Percentiles rank a stretch among this genome's conserved stretches.
Evolutionary conservation across 2,329 filamentous ascomycete genomes (phyloP).

Genomic region (Calonectria henricotiae): DNA sequence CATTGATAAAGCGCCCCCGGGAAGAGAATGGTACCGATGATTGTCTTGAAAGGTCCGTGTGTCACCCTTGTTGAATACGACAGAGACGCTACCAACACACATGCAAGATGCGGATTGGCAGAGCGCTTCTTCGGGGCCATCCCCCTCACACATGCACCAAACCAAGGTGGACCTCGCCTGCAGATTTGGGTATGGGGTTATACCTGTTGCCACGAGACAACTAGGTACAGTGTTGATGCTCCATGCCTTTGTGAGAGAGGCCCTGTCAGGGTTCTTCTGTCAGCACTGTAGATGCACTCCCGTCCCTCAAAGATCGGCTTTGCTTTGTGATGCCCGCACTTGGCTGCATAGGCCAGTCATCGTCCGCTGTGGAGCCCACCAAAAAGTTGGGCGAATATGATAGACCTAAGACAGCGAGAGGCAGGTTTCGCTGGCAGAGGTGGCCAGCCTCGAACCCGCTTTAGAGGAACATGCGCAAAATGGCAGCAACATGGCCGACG

Average conservation of each 20-base stretch:
- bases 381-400: conserved; percentile 40
- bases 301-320: conserved; percentile 40
- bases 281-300: conserved; percentile 43
- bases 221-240: conserved; percentile 33
- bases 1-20: conserved; percentile 49
- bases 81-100: conserved; percentile 50
- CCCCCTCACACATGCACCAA: conserved; percentile 39
- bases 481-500: not conserved
- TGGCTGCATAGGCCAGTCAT: conserved; percentile 40
- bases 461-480: not conserved
- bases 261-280: conserved; percentile 38
- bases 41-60: conserved; percentile 59
- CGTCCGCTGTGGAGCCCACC: conserved; percentile 36
- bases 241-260: conserved; percentile 24
- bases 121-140: conserved; percentile 38
- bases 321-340: conserved; percentile 43
- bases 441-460: conserved; percentile 25
- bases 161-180: conserved; percentile 51
- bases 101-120: conserved; percentile 48
- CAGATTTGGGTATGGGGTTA: conserved; percentile 53
- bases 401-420: conserved; percentile 40
- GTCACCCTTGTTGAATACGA: conserved; percentile 52
- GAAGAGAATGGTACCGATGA: conserved; percentile 53
- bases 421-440: conserved; percentile 28
- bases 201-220: conserved; percentile 54